Conservation (phyloP, 2,329 filamentous ascomycete genomes). For the Gliomastix tumulicola region DNA sequence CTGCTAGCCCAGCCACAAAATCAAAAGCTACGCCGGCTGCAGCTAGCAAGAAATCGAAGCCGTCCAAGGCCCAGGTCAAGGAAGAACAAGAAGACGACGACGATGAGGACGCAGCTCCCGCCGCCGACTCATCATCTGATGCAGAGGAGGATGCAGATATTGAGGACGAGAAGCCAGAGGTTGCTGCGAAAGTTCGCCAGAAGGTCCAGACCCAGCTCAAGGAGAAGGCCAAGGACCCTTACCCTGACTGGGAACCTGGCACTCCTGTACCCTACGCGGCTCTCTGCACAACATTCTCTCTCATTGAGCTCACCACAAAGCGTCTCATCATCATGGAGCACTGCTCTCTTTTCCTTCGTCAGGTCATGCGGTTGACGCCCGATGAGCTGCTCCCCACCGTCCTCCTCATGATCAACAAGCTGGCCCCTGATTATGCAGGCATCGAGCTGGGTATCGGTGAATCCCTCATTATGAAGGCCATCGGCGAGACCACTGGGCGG, state of each 20-base stretch:
- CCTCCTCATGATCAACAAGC: constrained; percentile 94
- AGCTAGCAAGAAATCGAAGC: constrained; percentile 4
- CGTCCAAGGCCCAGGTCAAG: constrained; percentile 9
- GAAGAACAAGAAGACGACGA: constrained; percentile 11
- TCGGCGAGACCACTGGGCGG: constrained; percentile 88
- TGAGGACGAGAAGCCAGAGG: constrained; percentile 60
- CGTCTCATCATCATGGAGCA: constrained; percentile 81
- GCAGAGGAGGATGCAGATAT: constrained; percentile 41
- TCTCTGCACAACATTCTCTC: constrained; percentile 87
- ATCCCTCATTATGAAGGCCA: constrained; percentile 97
- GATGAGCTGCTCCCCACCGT: constrained; percentile 82
- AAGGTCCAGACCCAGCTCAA: constrained; percentile 73
- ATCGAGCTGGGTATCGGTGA: constrained; percentile 98
- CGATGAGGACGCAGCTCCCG: constrained; percentile 35
- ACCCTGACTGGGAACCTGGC: constrained; percentile 88
- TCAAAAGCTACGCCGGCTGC: background rate
- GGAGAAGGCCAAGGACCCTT: constrained; percentile 66
- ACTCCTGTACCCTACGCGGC: constrained; percentile 90
- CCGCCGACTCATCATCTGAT: constrained; percentile 25
- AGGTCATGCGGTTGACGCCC: constrained; percentile 88
- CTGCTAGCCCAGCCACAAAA: background rate
- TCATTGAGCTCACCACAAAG: constrained; percentile 92
- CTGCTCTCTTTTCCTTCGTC: constrained; percentile 83
- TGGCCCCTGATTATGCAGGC: constrained; percentile 92
- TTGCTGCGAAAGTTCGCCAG: constrained; percentile 68